These are phyloP conservation scores for Candida ponderosae DNA, from an alignment of 805 yeast genomes.

Conservation along the genomic window DNA sequence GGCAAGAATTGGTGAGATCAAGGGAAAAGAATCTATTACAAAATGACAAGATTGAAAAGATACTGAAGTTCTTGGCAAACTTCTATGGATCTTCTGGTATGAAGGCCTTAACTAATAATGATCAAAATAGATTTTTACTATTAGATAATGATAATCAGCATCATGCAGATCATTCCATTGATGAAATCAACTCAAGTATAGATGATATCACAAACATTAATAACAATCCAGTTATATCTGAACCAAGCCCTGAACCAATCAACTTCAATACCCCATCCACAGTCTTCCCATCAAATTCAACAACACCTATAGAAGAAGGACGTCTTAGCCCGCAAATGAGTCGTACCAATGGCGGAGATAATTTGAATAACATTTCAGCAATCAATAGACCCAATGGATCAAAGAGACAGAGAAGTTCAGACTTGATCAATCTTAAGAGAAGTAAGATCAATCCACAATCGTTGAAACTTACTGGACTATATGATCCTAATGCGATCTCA, in stretches of 20 bases:
- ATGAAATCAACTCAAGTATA: neutral
- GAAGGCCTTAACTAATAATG: neutral
- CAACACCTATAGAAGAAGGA: too few species aligned
- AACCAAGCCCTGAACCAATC: neutral
- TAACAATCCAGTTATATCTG: neutral
- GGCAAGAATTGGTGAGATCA: constrained; percentile 82
- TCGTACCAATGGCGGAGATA: too few species aligned
- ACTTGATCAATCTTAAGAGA: too few species aligned
- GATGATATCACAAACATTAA: neutral
- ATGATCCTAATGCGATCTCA: neutral
- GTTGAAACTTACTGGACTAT: too few species aligned
- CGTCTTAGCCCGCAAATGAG: too few species aligned
- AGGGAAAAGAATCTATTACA: constrained; percentile 83
- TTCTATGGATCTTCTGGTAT: constrained; percentile 26
- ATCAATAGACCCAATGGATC: too few species aligned
- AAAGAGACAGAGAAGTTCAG: too few species aligned
- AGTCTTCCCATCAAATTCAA: too few species aligned
- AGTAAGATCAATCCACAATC: too few species aligned
- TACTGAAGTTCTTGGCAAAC: constrained; percentile 78
- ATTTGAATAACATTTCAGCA: too few species aligned
- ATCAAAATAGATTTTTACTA: constrained; percentile 4
- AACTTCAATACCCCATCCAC: too few species aligned
- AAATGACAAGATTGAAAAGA: constrained; percentile 81
- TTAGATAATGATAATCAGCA: constrained; percentile 4
- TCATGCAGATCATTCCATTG: neutral